Conservation (phyloP, 73 alveolate genomes). For the Durusdinium trenchii region DNA sequence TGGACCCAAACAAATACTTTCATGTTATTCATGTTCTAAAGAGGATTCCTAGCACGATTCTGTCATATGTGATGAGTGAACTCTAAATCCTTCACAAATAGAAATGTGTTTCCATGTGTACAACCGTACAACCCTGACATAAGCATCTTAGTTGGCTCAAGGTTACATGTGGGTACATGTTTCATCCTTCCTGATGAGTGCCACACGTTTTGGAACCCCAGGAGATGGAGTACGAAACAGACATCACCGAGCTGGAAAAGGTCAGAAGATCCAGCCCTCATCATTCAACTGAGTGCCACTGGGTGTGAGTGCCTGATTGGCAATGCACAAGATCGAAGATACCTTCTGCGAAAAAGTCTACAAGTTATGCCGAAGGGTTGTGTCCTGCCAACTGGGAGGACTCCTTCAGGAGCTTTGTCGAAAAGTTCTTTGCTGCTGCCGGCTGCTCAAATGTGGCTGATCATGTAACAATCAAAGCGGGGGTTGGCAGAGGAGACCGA, state of each 20-base stretch:
- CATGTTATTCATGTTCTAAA: no score
- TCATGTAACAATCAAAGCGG: background rate
- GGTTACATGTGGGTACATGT: no score
- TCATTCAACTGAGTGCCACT: no score
- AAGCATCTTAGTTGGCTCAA: no score
- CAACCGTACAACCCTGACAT: no score
- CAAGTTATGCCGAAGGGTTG: background rate
- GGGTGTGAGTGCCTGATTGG: background rate
- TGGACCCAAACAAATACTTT: no score
- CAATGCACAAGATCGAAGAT: background rate
- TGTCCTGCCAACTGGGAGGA: background rate
- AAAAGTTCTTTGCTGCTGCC: constrained; percentile 79
- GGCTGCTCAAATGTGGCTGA: background rate
- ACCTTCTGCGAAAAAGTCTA: background rate
- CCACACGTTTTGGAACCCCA: background rate
- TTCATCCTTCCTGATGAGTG: no score
- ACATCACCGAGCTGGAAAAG: constrained; percentile 56
- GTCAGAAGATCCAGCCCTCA: no score
- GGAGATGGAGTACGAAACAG: constrained; percentile 84
- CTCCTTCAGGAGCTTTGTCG: constrained; percentile 70
- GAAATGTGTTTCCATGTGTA: no score
- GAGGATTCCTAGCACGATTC: no score
- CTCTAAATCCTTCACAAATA: no score
- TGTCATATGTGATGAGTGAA: no score
- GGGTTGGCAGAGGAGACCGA: background rate